Base-by-base conservation (phyloP, 169 alveolate genomes). In the Plasmodium adleri region DNA sequence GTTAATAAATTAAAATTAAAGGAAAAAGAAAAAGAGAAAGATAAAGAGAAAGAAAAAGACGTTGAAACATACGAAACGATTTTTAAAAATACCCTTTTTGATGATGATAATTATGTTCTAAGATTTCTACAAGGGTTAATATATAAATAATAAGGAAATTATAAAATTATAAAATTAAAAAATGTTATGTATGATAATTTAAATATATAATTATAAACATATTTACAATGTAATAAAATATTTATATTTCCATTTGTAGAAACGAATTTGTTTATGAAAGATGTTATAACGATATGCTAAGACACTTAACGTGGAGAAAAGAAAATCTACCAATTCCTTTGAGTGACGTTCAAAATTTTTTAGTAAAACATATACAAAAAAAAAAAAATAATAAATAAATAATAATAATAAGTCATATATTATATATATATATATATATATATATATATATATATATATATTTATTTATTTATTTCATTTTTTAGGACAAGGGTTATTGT, bases 291-390 rank as follows among this genome's bases (percentile, higher is more conserved):
- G 96, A 93, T 68, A 92, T 93, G 94, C 45, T 85, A 43, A 90
- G 92, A 66, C 91, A 93, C 75, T 62, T 93, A 28, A 71, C 78
- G 28, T 93, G 96, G 96, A 74, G 96, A 62, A 70, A 88, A 32
- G 72, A 66, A 47, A 93, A 93, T n/a, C 93, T 93, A 22, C 96
- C 96, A 24, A 74, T 93, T n/a, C 43, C 24, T 1, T 86, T 87
- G 6, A 74, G 64, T 0, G 95, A 93, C 17, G 49, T 93, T 32
- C n/a, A 74, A 52, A 73, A 43, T 10, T 20, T 74, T 26, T 39
- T 74, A 67, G 88, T 74, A 74, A 74, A 28, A 9, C 1, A 28
- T n/a, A 72, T 5, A 32, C n/a, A 32, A 32, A 9, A 22, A 28
- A 17, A 4, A 28, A 13, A 28, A 20, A 15, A 28, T n/a, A 17